Base-by-base conservation (phyloP, 2,329 filamentous ascomycete species). In the Venturia aucupariae region DNA sequence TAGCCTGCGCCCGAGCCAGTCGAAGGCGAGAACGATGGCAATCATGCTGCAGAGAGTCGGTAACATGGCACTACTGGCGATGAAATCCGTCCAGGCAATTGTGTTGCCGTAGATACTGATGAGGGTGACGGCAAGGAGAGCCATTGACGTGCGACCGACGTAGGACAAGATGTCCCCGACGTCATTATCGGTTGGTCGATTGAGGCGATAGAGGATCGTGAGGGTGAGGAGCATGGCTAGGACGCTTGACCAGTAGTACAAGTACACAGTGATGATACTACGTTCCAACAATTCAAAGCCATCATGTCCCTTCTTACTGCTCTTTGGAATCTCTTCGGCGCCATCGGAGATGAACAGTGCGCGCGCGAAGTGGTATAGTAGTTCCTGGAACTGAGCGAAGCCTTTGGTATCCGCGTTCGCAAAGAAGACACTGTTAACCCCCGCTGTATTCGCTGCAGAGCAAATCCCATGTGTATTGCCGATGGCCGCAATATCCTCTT, bases 211-310 rank as follows among this genome's bases (percentile, higher is more conserved):
- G n/a, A 61, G 38, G 13, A 61, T 32, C 27, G 15, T 46, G 35
- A 61, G 41, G 6, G 22, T 27, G 15, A 61, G 38, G 13, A 61
- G 41, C 38, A 61, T 61, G 15, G 59, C 59, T 4, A 61, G 59
- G 15, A 61, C 59, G 15, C 27, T 35, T 13, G 59, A 27, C 59
- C 59, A 61, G 38, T 42, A 61, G 41, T 61, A 61, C 38, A 61
- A n/a, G n/a, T 61, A 61, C 24, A 61, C 59, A 32, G 59, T 61
- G 13, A 61, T 38, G 35, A 61, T 61, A 15, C 38, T 42, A 6
- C 35, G 30, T 24, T 42, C 38, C 32, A 61, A 38, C 38, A 61
- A 32, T n/a, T 13, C 30, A 35, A 57, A 57, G 4, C 51, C 51
- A n/a, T 61, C 59, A 27, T n/a, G 42, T 30, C 22, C 38, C 6